A percentile compares a stretch with the other conserved stretches of the same genome.
These are phyloP conservation scores for Westerdykella ornata DNA, from an alignment of 2,329 filamentous ascomycete species.

Conservation along the genomic window DNA sequence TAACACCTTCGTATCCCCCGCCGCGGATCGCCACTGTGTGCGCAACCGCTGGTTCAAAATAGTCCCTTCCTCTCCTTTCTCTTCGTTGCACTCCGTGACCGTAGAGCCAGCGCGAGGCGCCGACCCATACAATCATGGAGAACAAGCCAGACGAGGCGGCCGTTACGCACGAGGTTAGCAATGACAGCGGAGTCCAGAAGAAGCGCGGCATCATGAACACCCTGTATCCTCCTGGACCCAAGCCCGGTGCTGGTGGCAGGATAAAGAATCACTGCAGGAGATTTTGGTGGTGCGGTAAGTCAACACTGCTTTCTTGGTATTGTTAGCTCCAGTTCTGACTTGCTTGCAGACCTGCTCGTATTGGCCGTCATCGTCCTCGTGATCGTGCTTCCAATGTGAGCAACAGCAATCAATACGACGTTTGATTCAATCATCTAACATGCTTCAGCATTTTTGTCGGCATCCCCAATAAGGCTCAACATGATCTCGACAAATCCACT, in stretches of 20 bases:
- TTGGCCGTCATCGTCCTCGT: conserved; percentile 48
- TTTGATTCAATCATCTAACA: not conserved
- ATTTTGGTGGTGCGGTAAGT: conserved; percentile 37
- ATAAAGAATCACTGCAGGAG: conserved; percentile 35
- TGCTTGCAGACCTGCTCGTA: conserved; percentile 40
- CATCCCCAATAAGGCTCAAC: conserved; percentile 53
- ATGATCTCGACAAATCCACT: conserved; percentile 47
- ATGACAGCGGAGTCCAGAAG: conserved; percentile 12
- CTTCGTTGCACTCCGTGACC: conserved; percentile 3
- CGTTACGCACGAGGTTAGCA: conserved; percentile 13
- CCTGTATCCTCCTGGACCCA: conserved; percentile 29
- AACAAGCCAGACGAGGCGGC: conserved; percentile 13
- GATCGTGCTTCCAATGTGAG: conserved; percentile 56
- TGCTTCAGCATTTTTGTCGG: conserved; percentile 49
- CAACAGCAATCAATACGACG: conserved; percentile 10
- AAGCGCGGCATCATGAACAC: conserved; percentile 29
- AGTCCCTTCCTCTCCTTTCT: conserved; percentile 2
- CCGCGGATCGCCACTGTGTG: conserved; percentile 3
- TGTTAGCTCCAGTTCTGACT: not conserved
- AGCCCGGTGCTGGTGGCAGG: conserved; percentile 24
- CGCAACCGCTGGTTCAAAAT: not conserved
- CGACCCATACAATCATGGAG: conserved; percentile 14
- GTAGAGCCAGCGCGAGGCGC: conserved; percentile 2
- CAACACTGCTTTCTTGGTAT: not conserved
- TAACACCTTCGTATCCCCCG: conserved; percentile 24